These are phyloP conservation scores for Lepidium didymum DNA, from an alignment of 345 rosid genomes.

Conservation along the genomic window DNA sequence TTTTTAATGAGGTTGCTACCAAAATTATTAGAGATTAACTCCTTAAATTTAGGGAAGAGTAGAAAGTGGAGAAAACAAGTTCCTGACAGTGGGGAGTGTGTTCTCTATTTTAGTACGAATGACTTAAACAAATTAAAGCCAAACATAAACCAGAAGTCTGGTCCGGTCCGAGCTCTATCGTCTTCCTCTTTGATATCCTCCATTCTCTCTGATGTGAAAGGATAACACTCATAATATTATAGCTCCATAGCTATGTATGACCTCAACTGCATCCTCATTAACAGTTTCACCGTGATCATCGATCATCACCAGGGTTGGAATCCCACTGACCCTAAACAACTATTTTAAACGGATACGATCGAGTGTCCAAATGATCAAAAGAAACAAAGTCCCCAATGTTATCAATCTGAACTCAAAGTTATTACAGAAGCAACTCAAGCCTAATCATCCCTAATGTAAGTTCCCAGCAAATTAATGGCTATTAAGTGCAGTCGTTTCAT, in stretches of 20 bases:
- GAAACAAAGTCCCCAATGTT: neutral
- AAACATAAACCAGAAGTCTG: too few relatives aligned
- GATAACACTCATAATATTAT: constrained; percentile 61
- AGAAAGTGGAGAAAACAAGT: too few relatives aligned
- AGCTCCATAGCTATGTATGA: constrained; percentile 53
- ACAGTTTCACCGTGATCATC: constrained; percentile 48
- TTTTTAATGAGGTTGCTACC: too few relatives aligned
- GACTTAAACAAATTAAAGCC: too few relatives aligned
- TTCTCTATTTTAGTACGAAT: too few relatives aligned
- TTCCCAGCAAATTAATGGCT: too few relatives aligned
- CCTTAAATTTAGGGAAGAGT: too few relatives aligned
- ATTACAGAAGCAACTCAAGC: neutral
- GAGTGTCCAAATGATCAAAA: too few relatives aligned
- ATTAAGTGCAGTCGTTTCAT: neutral
- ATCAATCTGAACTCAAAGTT: neutral
- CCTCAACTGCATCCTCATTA: constrained; percentile 41
- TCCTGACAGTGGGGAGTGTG: too few relatives aligned
- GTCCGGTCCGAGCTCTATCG: constrained; percentile 47
- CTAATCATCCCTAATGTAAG: neutral
- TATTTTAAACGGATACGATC: constrained; percentile 42
- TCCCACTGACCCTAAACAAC: constrained; percentile 56
- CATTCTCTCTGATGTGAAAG: constrained; percentile 57
- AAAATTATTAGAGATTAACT: too few relatives aligned
- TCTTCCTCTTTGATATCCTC: constrained; percentile 56
- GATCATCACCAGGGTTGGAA: constrained; percentile 63